A percentile compares a stretch with the other conserved stretches of the same genome.
Conservation (phyloP, 371 early-diverging fungal genomes). For the Mycotypha africana region DNA sequence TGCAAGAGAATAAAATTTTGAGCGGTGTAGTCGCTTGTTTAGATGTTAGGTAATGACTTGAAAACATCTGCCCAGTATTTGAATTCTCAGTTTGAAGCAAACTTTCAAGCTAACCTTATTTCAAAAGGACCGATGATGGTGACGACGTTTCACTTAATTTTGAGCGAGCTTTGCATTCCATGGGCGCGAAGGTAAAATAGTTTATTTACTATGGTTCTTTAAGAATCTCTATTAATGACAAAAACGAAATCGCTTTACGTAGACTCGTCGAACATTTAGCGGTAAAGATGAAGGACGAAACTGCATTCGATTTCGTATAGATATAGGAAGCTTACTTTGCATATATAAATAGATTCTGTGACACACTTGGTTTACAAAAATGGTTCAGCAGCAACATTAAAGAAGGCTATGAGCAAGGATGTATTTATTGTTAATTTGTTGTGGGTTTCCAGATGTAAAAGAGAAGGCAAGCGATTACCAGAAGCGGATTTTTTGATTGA, state of each 20-base stretch:
- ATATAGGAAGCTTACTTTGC: neutral
- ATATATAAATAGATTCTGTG: constrained; percentile 26
- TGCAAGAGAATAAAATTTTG: constrained; percentile 18
- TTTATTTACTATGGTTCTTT: neutral
- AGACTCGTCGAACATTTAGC: constrained; percentile 9
- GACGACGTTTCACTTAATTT: constrained; percentile 43
- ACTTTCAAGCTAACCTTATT: too few relatives aligned
- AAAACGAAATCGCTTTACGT: too few relatives aligned
- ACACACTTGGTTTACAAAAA: constrained; percentile 46
- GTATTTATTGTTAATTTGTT: constrained; percentile 30
- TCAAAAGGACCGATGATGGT: constrained; percentile 41
- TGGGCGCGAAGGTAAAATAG: constrained; percentile 32
- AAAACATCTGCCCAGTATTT: too few relatives aligned
- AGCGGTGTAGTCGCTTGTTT: constrained; percentile 39
- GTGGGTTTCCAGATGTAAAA: constrained; percentile 38
- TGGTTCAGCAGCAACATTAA: constrained; percentile 35
- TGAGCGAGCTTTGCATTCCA: constrained; percentile 34
- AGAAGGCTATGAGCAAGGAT: constrained; percentile 29
- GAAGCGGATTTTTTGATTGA: constrained; percentile 35
- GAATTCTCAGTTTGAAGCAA: too few relatives aligned
- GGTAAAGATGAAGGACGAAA: too few relatives aligned
- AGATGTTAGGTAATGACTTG: constrained; percentile 28
- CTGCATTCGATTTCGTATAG: too few relatives aligned
- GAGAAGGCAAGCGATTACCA: constrained; percentile 24
- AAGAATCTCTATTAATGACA: neutral